Evolutionary conservation across 2,329 filamentous ascomycete genomes (phyloP), one percentile per base, ranked within the genome.

Genomic region (Fusarium sororula): DNA sequence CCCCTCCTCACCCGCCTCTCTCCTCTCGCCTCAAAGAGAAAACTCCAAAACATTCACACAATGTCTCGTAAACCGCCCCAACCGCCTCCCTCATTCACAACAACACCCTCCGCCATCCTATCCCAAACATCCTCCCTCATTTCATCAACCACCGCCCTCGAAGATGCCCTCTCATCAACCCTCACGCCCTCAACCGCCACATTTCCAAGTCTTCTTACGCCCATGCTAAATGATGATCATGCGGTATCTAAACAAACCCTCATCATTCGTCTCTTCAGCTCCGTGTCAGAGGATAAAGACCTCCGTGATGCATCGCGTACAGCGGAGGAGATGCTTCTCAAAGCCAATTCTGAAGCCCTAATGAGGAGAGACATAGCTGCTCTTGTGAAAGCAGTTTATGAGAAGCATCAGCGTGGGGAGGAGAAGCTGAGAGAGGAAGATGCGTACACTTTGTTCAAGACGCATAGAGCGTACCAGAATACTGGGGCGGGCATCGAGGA

Each of bases 121-220:
- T 44, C 42, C 14, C 59, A 70, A 45, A 75, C 73, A 20, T 63
- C 60, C 3, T 87, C 92, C 76, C 68, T 77, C 69, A 73, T 78
- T 26, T 32, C 56, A 20, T 41, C 61, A n/a, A 73, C 77, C 38
- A 68, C 39, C 3, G 48, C 65, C 4, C 70, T 79, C 1, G 63
- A 79, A 44, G 76, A 79, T 55, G 22, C 24, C 14, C 77, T 79
- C 50, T 77, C 63, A 8, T 51, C 58, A 1, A 41, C 59, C 5
- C 60, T 79, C 14, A 75, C 75, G 1, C 69, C 76, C 4, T 47
- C 63, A 5, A 72, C 70, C 1, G 78, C 77, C 15, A 74, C 68
- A 15, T 80, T 78, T 26, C 53, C 55, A 11, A 72, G 60, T 15
- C 55, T 80, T 5, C 57, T 80, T 4, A 56, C 26, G 0, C 78